These are phyloP conservation scores for Nicotiana noctiflora DNA, from an alignment of 257 asterid species.

Conservation along the genomic window DNA sequence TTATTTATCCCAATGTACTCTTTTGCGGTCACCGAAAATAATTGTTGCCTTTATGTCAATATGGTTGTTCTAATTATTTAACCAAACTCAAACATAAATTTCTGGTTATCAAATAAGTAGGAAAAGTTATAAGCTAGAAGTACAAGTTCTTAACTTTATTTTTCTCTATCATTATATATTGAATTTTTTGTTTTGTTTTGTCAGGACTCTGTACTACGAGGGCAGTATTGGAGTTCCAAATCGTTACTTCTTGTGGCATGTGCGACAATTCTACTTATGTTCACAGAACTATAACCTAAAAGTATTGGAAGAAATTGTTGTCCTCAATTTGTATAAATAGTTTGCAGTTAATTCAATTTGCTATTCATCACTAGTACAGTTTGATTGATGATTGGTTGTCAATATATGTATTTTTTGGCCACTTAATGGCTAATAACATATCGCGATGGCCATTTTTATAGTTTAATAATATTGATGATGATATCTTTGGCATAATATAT, in stretches of 20 bases:
- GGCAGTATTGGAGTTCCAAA: neutral
- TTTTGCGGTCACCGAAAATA: no score
- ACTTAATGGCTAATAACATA: neutral
- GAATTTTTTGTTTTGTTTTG: neutral
- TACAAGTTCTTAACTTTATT: neutral
- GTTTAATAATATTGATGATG: no score
- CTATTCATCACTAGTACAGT: neutral
- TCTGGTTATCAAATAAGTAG: no score
- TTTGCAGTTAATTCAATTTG: neutral
- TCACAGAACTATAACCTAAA: neutral
- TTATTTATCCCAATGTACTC: no score
- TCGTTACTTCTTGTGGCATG: neutral
- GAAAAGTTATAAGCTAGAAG: no score
- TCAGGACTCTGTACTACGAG: slow-evolving; percentile 3
- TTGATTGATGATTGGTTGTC: neutral
- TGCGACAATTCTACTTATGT: neutral
- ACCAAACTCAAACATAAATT: no score
- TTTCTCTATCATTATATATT: neutral
- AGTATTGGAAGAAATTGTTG: neutral
- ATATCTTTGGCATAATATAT: no score
- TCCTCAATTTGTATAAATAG: neutral
- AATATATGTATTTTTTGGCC: neutral
- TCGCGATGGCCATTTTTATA: no score
- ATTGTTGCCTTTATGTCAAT: no score
- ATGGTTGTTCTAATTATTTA: no score